phyloP scores from a whole-genome alignment of 331 rosid species.

The Malus hybrid region DNA sequence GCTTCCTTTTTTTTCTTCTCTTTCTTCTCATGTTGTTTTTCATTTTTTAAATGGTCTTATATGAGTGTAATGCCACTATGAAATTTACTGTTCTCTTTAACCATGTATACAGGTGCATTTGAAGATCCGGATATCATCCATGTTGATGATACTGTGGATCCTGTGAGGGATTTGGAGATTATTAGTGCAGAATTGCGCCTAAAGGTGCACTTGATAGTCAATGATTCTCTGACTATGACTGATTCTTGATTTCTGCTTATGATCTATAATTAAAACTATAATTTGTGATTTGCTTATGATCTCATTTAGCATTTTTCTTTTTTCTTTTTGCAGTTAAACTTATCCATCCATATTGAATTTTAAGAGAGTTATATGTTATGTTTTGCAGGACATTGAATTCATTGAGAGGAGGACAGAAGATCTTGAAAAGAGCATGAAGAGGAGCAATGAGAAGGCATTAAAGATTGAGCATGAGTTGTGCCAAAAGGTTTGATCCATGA shows the following conservation, averaged over 20 bases:
- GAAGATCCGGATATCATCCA: conserved; percentile 96
- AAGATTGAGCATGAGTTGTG: conserved; percentile 86
- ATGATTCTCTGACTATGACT: not conserved
- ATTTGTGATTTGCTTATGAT: not conserved
- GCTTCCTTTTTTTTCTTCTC: no score
- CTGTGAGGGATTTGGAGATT: conserved; percentile 90
- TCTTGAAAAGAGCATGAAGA: conserved; percentile 95
- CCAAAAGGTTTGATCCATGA: conserved; percentile 44
- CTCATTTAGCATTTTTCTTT: not conserved
- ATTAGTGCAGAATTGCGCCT: conserved; percentile 81
- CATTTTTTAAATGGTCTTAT: not conserved
- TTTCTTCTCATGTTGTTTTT: no score
- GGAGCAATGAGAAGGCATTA: conserved; percentile 97
- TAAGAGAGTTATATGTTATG: conserved; percentile 11
- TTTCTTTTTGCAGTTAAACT: not conserved
- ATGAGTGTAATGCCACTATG: not conserved
- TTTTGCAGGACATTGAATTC: conserved; percentile 76
- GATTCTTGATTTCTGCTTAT: not conserved
- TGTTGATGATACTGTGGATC: conserved; percentile 90
- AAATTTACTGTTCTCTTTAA: not conserved
- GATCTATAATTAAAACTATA: not conserved
- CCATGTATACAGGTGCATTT: conserved; percentile 62
- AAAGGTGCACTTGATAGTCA: conserved; percentile 47
- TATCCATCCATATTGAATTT: not conserved
- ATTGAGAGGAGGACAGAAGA: conserved; percentile 77